phyloP scores from a whole-genome alignment of 2,329 filamentous ascomycete species.

The Fusarium subtropicale region DNA sequence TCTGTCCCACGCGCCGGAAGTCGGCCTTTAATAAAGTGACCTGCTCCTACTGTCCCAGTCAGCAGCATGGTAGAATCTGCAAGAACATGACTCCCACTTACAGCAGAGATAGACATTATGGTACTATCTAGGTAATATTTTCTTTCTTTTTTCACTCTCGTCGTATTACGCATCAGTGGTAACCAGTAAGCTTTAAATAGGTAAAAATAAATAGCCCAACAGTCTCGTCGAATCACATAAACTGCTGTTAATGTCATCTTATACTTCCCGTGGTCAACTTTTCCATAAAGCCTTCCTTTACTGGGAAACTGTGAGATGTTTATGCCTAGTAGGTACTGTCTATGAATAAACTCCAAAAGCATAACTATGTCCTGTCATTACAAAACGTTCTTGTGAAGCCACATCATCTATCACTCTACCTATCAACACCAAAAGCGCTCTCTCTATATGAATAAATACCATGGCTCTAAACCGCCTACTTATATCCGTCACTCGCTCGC shows the following conservation, averaged over 20 bases:
- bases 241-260: not conserved
- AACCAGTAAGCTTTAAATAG: not conserved
- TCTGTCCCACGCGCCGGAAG: slow-evolving; percentile 40
- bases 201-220: not conserved
- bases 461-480: slow-evolving; percentile 11
- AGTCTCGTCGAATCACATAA: not conserved
- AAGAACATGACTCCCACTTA: not conserved
- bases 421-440: slow-evolving; percentile 15
- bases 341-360: not conserved
- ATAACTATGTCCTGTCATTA: slow-evolving; percentile 15
- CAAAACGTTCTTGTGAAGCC: slow-evolving; percentile 12
- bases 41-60: not conserved
- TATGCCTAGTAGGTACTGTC: not conserved
- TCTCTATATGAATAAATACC: slow-evolving; percentile 17
- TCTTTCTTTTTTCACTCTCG: not conserved
- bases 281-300: not conserved
- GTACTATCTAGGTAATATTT: not conserved
- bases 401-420: slow-evolving; percentile 3
- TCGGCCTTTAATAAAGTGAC: slow-evolving; percentile 31
- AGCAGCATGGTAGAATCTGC: not conserved
- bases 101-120: not conserved
- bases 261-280: not conserved
- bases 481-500: slow-evolving; percentile 32
- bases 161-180: not conserved
- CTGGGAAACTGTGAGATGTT: not conserved